Conservation (phyloP, 75 land plant species). For the Azolla pinnata region DNA sequence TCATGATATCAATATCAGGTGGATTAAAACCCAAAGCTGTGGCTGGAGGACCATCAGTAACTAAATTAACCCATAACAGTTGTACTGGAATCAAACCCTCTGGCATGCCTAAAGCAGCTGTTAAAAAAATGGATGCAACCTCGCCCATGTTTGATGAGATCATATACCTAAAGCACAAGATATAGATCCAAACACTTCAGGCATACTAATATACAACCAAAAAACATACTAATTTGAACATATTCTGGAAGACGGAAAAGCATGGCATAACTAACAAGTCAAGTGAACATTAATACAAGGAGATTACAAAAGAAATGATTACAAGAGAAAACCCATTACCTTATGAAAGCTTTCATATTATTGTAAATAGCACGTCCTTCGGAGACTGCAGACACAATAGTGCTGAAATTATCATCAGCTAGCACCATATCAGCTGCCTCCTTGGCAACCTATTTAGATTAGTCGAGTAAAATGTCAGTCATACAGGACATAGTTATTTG, state of each 20-base stretch:
- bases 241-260: no score
- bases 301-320: not conserved
- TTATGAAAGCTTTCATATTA: constrained; percentile 92
- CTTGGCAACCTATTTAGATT: constrained; percentile 62
- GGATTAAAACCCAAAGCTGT: constrained; percentile 93
- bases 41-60: constrained; percentile 94
- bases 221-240: not conserved
- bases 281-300: no score
- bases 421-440: constrained; percentile 88
- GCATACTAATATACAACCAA: no score
- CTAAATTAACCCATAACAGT: constrained; percentile 90
- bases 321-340: constrained; percentile 26
- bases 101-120: constrained; percentile 86
- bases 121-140: constrained; percentile 81
- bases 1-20: constrained; percentile 85
- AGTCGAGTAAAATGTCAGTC: no score
- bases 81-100: constrained; percentile 93
- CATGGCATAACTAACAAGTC: no score
- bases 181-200: not conserved
- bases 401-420: constrained; percentile 89
- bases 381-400: constrained; percentile 76
- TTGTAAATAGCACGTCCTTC: constrained; percentile 90
- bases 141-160: constrained; percentile 95
- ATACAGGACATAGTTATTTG: no score
- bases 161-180: constrained; percentile 58